phyloP scores from a whole-genome alignment of 257 asterid species.

The Solanum bulbocastanum region DNA sequence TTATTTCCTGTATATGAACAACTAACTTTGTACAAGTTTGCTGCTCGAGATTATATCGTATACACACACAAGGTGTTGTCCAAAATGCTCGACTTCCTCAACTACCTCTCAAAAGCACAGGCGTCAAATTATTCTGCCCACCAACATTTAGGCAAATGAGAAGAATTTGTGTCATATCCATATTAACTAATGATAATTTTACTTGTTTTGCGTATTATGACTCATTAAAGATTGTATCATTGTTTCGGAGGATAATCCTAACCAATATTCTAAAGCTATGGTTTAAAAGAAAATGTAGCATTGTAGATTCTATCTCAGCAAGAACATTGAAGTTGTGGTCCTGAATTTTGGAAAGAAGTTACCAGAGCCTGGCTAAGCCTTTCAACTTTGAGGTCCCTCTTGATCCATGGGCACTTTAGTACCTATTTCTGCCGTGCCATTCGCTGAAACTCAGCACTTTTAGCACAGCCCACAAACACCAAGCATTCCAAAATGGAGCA shows the following conservation, averaged over 20 bases:
- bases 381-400: not conserved
- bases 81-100: not conserved
- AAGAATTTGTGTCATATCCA: not conserved
- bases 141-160: not conserved
- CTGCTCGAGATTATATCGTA: not conserved
- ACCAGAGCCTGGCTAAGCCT: not conserved
- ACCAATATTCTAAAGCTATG: not conserved
- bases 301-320: not conserved
- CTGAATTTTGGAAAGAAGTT: not conserved
- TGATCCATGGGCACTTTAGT: not conserved
- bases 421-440: slow-evolving; percentile 4
- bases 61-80: not conserved
- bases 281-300: not conserved
- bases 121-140: not conserved
- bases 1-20: not conserved
- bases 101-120: not conserved
- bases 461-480: not conserved
- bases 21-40: not conserved
- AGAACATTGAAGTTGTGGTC: not conserved
- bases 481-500: not conserved
- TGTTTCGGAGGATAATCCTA: not conserved
- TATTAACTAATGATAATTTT: not conserved
- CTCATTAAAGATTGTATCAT: not conserved
- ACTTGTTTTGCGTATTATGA: not conserved
- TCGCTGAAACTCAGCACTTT: not conserved